Evolutionary conservation across 306 rosid genomes (phyloP).

Genomic region (Geum urbanum): DNA sequence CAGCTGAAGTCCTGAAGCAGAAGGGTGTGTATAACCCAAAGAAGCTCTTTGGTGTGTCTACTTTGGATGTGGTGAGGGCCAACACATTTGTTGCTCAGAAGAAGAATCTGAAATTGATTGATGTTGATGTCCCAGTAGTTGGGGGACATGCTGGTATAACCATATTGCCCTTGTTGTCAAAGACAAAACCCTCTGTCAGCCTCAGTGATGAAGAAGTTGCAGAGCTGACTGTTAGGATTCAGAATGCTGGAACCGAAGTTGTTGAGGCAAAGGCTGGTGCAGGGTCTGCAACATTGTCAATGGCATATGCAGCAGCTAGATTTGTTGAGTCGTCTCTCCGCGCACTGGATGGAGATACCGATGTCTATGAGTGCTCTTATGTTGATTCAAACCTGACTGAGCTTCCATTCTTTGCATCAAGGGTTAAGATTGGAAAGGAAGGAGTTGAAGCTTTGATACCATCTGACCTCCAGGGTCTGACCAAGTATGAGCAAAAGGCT

Average conservation of each 20-base stretch:
- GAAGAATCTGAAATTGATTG: constrained; percentile 86
- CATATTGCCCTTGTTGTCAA: constrained; percentile 82
- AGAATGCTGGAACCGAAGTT: constrained; percentile 97
- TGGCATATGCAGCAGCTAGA: constrained; percentile 99
- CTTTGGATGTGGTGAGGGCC: constrained; percentile 97
- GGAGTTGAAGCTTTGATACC: constrained; percentile 80
- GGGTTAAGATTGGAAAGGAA: constrained; percentile 86
- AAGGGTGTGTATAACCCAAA: constrained; percentile 92
- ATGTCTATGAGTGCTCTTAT: constrained; percentile 82
- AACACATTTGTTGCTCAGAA: constrained; percentile 94
- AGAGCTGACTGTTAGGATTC: constrained; percentile 77
- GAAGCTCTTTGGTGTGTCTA: constrained; percentile 91
- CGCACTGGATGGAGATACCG: constrained; percentile 88
- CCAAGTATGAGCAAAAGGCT: constrained; percentile 85
- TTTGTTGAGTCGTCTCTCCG: constrained; percentile 95
- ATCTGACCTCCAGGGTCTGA: constrained; percentile 83
- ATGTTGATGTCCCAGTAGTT: constrained; percentile 90
- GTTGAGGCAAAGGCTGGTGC: constrained; percentile 99
- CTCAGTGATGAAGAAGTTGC: constrained; percentile 72
- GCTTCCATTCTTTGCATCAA: constrained; percentile 90
- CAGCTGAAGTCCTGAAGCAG: constrained; percentile 73
- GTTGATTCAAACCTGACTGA: constrained; percentile 85
- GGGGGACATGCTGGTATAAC: constrained; percentile 99
- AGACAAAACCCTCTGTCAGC: constrained; percentile 67
- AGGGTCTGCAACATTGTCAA: constrained; percentile 95